phyloP scores from a whole-genome alignment of 1,284 basidiomycete genomes.

The Melampsora medusae region DNA sequence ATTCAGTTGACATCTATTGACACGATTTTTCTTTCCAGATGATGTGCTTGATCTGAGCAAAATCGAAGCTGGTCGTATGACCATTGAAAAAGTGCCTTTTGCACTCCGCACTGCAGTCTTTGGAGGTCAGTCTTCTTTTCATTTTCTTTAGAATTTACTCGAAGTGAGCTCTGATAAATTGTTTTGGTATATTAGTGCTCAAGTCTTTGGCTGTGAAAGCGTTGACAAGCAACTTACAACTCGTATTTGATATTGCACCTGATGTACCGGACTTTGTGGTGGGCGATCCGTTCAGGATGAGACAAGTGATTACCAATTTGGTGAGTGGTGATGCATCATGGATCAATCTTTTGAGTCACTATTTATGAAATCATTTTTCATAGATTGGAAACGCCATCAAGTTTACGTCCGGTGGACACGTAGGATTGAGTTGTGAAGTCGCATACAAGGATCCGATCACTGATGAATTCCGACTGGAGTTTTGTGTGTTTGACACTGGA shows the following conservation, averaged over 20 bases:
- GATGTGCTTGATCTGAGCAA: constrained; percentile 98
- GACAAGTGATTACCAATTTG: constrained; percentile 80
- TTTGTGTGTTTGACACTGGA: constrained; percentile 95
- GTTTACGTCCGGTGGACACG: constrained; percentile 90
- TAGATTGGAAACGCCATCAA: constrained; percentile 80
- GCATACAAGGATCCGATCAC: constrained; percentile 66
- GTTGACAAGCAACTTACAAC: constrained; percentile 92
- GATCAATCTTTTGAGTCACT: neutral
- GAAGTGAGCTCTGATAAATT: neutral
- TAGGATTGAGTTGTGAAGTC: constrained; percentile 81
- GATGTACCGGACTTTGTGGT: constrained; percentile 96
- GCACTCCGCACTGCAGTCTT: constrained; percentile 96
- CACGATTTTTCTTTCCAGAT: constrained; percentile 58
- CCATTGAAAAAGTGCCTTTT: constrained; percentile 97
- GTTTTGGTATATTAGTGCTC: constrained; percentile 62
- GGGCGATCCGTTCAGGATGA: constrained; percentile 81
- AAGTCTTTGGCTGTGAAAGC: constrained; percentile 98
- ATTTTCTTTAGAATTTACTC: neutral
- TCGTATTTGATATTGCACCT: constrained; percentile 94
- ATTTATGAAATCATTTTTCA: neutral
- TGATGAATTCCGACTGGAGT: constrained; percentile 81
- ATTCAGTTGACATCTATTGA: neutral
- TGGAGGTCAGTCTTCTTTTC: constrained; percentile 56
- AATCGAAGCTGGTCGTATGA: constrained; percentile 99
- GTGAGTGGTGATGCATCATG: neutral